Percentiles rank a stretch among this genome's conserved stretches.
These are phyloP conservation scores for Phaeosphaeria sp. DNA, from an alignment of 2,329 filamentous ascomycete species.

Conservation along the genomic window DNA sequence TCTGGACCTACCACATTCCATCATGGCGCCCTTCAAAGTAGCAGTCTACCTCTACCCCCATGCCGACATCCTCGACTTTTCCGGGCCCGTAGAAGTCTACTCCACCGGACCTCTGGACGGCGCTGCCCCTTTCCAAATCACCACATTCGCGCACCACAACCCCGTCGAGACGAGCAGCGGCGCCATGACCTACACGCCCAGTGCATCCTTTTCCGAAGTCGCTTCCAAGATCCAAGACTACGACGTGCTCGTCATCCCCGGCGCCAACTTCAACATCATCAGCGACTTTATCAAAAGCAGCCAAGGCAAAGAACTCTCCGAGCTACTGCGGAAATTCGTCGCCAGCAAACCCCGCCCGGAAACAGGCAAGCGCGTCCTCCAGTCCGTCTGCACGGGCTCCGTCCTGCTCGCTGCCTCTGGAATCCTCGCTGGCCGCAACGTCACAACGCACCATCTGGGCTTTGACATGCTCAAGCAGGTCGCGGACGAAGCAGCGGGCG, in stretches of 20 bases:
- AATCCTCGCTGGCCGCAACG: constrained; percentile 41
- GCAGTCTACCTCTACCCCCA: constrained; percentile 48
- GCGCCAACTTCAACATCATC: constrained; percentile 37
- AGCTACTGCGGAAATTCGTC: constrained; percentile 31
- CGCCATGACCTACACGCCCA: constrained; percentile 40
- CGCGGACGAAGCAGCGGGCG: constrained; percentile 38
- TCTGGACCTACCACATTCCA: not conserved
- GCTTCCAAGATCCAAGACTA: constrained; percentile 35
- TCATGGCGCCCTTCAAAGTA: constrained; percentile 43
- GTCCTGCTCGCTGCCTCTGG: constrained; percentile 48
- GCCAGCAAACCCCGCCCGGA: constrained; percentile 28
- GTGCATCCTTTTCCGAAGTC: constrained; percentile 38
- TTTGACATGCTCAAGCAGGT: constrained; percentile 32
- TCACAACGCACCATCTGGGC: constrained; percentile 50
- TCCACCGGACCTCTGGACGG: constrained; percentile 31
- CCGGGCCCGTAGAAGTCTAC: constrained; percentile 49
- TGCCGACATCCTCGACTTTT: constrained; percentile 52
- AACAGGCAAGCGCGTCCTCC: constrained; percentile 37
- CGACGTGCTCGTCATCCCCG: constrained; percentile 51
- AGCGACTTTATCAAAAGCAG: constrained; percentile 27
- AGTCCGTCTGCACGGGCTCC: constrained; percentile 51
- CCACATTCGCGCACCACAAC: constrained; percentile 40
- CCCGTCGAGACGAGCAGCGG: constrained; percentile 28
- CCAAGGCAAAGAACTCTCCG: constrained; percentile 21
- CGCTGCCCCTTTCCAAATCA: constrained; percentile 38